Base-by-base conservation (phyloP, 768 basidiomycete species). In the Calocybe indica region DNA sequence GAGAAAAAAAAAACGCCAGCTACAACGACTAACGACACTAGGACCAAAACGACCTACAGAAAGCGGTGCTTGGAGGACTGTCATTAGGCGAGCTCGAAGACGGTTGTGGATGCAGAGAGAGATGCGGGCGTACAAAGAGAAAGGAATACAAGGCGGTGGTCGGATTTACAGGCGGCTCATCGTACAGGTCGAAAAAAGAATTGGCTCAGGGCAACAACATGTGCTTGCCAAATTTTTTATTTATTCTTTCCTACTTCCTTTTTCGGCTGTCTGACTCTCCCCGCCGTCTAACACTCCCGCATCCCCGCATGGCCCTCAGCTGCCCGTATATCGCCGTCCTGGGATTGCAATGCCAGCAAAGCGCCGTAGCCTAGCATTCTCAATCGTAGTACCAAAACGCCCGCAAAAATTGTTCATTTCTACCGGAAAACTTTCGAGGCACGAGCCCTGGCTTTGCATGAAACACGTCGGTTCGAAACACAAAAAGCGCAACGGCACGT, bases 161-260 rank as follows among this genome's bases (percentile, higher is more conserved):
- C 49, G 58, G 46, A 47, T 52, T 49, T 60, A 62, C 58, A 61
- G 50, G 58, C 40, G 45, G 59, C 61, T 62, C 55, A 58, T 49
- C 12, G 30, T 43, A 10, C 10, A 45, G 34, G 46, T 47, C 45
- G 49, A 54, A 54, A 53, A 53, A 55, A 29, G 39, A 52, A 22
- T 49, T 47, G 49, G 56, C 50, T 47, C 31, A 54, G 43, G 42
- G 48, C 58, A 50, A 52, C 52, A 56, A 61, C 58, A 54, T 53
- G 52, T 49, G 50, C 46, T 52, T 47, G 51, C 45, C 45, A 53
- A 54, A 54, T 52, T 58, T 55, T 57, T 36, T 29, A 37, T 52
- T 48, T 50, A 46, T 52, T 53, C 51, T 48, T 50, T 54, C 45
- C 53, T 48, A 30, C 53, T 58, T 40, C 55, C 57, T 49, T 50